These are phyloP conservation scores for Biscutella auriculata DNA, from an alignment of 441 rosid species.

Conservation along the genomic window DNA sequence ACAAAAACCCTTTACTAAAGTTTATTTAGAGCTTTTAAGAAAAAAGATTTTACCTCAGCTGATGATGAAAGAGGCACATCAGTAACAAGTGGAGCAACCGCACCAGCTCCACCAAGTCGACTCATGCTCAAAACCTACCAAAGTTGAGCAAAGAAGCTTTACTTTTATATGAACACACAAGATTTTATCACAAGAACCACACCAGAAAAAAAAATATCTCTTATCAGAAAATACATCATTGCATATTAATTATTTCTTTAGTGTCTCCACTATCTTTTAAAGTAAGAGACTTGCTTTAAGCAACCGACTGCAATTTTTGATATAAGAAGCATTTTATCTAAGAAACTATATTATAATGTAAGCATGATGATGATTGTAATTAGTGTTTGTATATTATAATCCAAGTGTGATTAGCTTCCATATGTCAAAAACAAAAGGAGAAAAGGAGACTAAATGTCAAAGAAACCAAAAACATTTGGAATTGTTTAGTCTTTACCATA, in stretches of 20 bases:
- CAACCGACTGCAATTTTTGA: constrained; percentile 22
- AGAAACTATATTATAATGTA: constrained; percentile 9
- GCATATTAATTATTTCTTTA: constrained; percentile 15
- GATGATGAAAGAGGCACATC: constrained; percentile 76
- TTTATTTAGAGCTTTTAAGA: neutral
- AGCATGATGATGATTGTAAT: constrained; percentile 10
- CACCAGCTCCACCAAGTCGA: constrained; percentile 94
- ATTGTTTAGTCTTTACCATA: constrained; percentile 9
- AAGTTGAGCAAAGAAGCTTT: constrained; percentile 19
- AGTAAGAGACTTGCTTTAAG: constrained; percentile 21
- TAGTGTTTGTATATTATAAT: neutral
- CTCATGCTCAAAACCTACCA: constrained; percentile 95
- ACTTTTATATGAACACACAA: constrained; percentile 15
- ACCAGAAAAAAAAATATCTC: neutral
- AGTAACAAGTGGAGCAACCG: constrained; percentile 95
- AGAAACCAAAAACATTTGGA: constrained; percentile 14
- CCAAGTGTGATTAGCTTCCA: constrained; percentile 7
- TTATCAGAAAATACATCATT: constrained; percentile 20
- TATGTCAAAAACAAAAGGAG: constrained; percentile 19
- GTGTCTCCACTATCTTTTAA: constrained; percentile 19
- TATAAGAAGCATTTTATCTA: neutral
- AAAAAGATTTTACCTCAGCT: constrained; percentile 49
- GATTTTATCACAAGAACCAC: constrained; percentile 8
- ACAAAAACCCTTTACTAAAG: constrained; percentile 1
- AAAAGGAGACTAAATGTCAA: constrained; percentile 17